These are phyloP conservation scores for Geotrichum fermentans DNA, from an alignment of 1,139 yeast species.

Conservation along the genomic window DNA sequence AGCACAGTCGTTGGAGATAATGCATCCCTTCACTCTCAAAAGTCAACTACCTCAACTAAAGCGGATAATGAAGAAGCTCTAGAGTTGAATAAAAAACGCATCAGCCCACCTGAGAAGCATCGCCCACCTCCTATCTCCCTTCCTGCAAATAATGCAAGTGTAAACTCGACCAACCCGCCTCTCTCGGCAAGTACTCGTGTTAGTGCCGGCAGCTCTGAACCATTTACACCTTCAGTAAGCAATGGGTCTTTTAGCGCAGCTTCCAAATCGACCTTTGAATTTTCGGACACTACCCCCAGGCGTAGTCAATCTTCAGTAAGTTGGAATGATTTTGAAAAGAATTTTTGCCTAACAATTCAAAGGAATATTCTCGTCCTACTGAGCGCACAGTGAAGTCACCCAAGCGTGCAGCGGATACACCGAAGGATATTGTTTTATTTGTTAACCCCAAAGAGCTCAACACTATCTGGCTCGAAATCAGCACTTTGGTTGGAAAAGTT, in stretches of 20 bases:
- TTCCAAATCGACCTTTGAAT: constrained; percentile 6
- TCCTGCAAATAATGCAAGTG: not conserved
- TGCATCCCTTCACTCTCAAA: not conserved
- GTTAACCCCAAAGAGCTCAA: constrained; percentile 64
- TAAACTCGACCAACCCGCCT: not conserved
- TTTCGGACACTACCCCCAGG: constrained; percentile 5
- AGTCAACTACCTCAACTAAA: not conserved
- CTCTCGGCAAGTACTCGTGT: not conserved
- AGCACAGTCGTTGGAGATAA: not conserved
- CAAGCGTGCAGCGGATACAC: not conserved
- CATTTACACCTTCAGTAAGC: constrained; percentile 1
- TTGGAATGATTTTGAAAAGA: not conserved
- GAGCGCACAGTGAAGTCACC: not conserved
- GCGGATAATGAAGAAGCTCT: not conserved
- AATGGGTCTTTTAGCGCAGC: not conserved
- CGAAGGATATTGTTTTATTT: constrained; percentile 38
- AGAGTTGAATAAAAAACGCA: not conserved
- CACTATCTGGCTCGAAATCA: constrained; percentile 56
- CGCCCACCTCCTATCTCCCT: constrained; percentile 1
- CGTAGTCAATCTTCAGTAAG: constrained; percentile 6
- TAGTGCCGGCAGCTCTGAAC: not conserved
- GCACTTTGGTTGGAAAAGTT: constrained; percentile 46
- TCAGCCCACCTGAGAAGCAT: too few relatives aligned
- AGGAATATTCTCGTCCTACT: not conserved
- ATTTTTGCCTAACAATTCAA: not conserved